Percentiles rank a stretch among this genome's conserved stretches.
These are phyloP conservation scores for Candolleomyces eurysporus DNA, from an alignment of 768 basidiomycete species.

Conservation along the genomic window DNA sequence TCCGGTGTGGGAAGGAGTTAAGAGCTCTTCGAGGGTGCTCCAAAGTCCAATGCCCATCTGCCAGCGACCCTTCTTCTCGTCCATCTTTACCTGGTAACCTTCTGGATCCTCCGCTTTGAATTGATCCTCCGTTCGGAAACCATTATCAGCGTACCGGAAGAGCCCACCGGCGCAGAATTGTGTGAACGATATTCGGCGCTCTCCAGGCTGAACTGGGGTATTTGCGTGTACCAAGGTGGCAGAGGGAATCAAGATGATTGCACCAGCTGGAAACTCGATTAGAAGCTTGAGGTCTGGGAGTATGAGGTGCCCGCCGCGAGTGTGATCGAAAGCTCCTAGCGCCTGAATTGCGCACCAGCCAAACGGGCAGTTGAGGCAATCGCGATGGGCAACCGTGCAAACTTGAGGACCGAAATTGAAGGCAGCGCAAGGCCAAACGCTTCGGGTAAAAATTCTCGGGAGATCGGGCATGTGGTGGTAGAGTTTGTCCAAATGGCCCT, in stretches of 20 bases:
- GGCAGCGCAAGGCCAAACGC: neutral
- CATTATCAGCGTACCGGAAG: conserved; percentile 3
- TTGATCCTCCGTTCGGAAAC: neutral
- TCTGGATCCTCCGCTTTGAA: neutral
- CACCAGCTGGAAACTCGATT: neutral
- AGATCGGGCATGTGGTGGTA: neutral
- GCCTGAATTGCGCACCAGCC: conserved; percentile 3
- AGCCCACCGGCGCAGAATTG: conserved; percentile 1
- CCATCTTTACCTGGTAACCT: neutral
- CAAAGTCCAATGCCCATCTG: neutral
- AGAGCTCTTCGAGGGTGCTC: too few relatives aligned
- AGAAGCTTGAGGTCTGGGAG: neutral
- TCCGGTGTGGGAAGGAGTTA: too few relatives aligned
- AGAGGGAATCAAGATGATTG: neutral
- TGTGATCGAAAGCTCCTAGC: neutral
- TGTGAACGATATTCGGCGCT: neutral
- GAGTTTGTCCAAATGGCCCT: neutral
- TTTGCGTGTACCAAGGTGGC: neutral
- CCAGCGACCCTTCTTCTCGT: neutral
- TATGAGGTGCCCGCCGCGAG: neutral
- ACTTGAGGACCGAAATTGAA: conserved; percentile 6
- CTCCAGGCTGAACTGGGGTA: neutral
- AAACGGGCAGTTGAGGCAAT: neutral
- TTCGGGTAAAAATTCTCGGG: neutral
- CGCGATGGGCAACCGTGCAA: neutral